Percentiles rank a stretch among this genome's conserved stretches.
phyloP scores from a whole-genome alignment of 2,329 filamentous ascomycete species.

The Diplodia mutila region DNA sequence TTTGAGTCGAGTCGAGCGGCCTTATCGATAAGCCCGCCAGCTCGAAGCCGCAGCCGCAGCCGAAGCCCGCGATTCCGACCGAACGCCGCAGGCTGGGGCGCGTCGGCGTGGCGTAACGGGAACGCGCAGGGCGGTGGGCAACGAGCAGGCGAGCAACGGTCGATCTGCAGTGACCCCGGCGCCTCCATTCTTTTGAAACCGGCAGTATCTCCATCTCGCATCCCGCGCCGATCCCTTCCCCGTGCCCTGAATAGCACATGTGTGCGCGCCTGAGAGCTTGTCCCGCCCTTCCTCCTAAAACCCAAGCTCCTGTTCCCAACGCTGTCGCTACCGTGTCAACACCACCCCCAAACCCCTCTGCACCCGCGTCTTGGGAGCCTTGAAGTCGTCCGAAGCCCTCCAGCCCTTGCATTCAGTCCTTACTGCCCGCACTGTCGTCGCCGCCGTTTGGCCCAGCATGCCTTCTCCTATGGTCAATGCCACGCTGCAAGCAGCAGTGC shows the following conservation, averaged over 20 bases:
- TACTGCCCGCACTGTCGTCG: slow-evolving; percentile 24
- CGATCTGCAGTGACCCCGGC: slow-evolving; percentile 10
- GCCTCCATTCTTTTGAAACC: slow-evolving; percentile 18
- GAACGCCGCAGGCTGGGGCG: slow-evolving; percentile 1
- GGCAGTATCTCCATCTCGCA: slow-evolving; percentile 16
- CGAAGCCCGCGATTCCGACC: slow-evolving; percentile 2
- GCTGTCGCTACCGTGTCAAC: slow-evolving; percentile 22
- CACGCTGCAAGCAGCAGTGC: slow-evolving; percentile 35
- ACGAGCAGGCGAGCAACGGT: not conserved
- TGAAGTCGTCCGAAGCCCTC: not conserved
- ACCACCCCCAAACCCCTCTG: not conserved
- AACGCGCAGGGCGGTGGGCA: not conserved
- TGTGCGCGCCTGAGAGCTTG: slow-evolving; percentile 15
- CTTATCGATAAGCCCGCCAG: slow-evolving; percentile 20
- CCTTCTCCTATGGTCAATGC: slow-evolving; percentile 31
- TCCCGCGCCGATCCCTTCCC: slow-evolving; percentile 20
- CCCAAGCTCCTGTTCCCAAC: not conserved
- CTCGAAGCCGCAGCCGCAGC: not conserved
- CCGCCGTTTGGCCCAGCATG: slow-evolving; percentile 39
- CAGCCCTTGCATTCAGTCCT: not conserved
- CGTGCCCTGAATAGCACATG: slow-evolving; percentile 11
- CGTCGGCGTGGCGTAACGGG: not conserved
- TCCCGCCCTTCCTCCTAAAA: slow-evolving; percentile 14
- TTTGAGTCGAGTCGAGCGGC: not conserved
- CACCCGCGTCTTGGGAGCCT: not conserved